phyloP scores from a whole-genome alignment of 129 eudicot genomes.

The Apium graveolens region DNA sequence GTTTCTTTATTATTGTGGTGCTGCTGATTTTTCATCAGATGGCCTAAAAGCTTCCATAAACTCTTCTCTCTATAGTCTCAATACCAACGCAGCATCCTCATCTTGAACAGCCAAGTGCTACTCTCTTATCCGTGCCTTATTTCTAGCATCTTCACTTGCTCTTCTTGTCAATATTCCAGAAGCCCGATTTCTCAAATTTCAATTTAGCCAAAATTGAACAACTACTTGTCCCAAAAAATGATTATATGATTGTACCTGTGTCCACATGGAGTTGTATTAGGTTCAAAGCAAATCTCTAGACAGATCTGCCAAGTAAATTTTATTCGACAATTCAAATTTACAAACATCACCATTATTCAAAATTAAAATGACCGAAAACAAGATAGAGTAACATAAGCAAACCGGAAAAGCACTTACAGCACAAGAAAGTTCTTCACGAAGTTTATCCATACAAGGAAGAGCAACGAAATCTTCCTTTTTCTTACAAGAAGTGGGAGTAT shows the following conservation, averaged over 20 bases:
- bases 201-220: no score
- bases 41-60: conserved; percentile 60
- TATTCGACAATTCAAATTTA: neutral
- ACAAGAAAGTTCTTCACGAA: conserved; percentile 86
- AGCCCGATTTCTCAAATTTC: no score
- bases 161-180: no score
- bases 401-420: conserved; percentile 47
- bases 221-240: no score
- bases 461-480: no score
- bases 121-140: conserved; percentile 22
- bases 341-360: neutral
- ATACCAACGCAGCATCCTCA: conserved; percentile 80
- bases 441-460: conserved; percentile 65
- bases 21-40: conserved; percentile 16
- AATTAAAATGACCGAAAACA: neutral
- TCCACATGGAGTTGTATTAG: conserved; percentile 84
- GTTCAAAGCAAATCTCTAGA: conserved; percentile 87
- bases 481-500: no score
- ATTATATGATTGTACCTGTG: no score
- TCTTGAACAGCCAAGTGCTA: conserved; percentile 38
- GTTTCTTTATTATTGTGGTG: conserved; percentile 14
- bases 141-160: conserved; percentile 28
- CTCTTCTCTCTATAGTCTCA: conserved; percentile 81
- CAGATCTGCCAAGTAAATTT: conserved; percentile 57
- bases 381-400: neutral